These are phyloP conservation scores for Euphrasia confusa DNA, from an alignment of 257 asterid genomes.

Conservation along the genomic window DNA sequence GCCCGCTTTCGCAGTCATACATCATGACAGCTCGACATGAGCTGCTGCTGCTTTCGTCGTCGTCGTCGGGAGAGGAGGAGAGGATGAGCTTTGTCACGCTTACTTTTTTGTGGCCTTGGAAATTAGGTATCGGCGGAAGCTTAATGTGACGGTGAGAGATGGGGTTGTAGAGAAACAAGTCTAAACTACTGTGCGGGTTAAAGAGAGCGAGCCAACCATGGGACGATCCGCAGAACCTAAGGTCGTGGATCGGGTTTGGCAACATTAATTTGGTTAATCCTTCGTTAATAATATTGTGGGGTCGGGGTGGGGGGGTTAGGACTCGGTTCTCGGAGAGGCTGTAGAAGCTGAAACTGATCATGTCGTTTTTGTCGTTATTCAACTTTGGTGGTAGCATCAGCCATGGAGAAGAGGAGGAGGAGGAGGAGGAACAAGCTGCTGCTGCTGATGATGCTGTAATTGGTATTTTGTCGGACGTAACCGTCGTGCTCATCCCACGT, in stretches of 20 bases:
- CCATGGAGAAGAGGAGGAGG: not conserved
- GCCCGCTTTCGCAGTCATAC: not conserved
- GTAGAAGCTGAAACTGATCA: not conserved
- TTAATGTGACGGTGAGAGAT: no score
- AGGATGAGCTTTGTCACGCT: not conserved
- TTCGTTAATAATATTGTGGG: not conserved
- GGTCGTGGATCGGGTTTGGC: not conserved
- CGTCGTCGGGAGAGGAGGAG: slow-evolving; percentile 11
- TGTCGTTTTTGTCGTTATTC: not conserved
- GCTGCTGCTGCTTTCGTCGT: no score
- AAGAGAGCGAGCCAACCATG: not conserved
- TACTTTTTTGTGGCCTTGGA: not conserved
- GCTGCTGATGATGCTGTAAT: no score
- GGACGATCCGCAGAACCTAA: not conserved
- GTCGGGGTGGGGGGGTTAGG: not conserved
- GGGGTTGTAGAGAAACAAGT: not conserved
- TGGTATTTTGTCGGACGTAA: no score
- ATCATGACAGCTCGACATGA: slow-evolving; percentile 16
- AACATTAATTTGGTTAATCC: not conserved
- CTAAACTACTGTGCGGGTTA: not conserved
- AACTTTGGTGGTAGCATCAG: not conserved
- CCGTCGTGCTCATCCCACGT: no score
- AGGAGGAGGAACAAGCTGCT: no score
- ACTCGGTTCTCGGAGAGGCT: not conserved
- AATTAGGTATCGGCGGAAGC: not conserved